phyloP scores from a whole-genome alignment of 2,329 filamentous ascomycete species.

The Fusarium circinatum region DNA sequence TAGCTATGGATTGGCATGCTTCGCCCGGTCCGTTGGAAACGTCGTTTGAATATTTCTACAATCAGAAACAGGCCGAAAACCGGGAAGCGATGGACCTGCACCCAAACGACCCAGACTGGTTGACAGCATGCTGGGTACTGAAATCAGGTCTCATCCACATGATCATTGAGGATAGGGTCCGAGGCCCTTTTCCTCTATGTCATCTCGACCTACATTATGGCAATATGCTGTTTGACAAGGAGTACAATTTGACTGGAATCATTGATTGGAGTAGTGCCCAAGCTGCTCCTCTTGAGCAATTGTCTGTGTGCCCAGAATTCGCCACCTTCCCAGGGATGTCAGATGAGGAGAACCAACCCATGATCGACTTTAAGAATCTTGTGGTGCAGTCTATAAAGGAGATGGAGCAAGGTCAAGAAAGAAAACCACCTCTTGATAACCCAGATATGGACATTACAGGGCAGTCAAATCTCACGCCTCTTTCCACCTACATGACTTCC shows the following conservation, averaged over 20 bases:
- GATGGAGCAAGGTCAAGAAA: constrained; percentile 15
- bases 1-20: background rate
- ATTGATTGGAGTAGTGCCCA: constrained; percentile 51
- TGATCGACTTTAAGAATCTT: constrained; percentile 30
- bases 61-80: background rate
- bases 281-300: constrained; percentile 48
- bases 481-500: constrained; percentile 38
- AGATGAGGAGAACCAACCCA: constrained; percentile 39
- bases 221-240: constrained; percentile 55
- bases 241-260: constrained; percentile 52
- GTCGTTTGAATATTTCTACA: background rate
- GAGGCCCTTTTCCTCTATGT: constrained; percentile 51
- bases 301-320: constrained; percentile 50
- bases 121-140: constrained; percentile 45
- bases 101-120: background rate
- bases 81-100: background rate
- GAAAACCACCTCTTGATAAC: constrained; percentile 15
- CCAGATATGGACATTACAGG: background rate
- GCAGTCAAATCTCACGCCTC: constrained; percentile 11
- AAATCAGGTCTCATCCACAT: constrained; percentile 44
- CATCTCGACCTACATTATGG: constrained; percentile 50
- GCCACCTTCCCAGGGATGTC: constrained; percentile 43
- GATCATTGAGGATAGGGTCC: constrained; percentile 43
- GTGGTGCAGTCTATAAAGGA: constrained; percentile 23
- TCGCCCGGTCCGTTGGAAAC: accelerated